Conservation (phyloP, 2,329 filamentous ascomycete genomes). For the Colletotrichum sp. region DNA sequence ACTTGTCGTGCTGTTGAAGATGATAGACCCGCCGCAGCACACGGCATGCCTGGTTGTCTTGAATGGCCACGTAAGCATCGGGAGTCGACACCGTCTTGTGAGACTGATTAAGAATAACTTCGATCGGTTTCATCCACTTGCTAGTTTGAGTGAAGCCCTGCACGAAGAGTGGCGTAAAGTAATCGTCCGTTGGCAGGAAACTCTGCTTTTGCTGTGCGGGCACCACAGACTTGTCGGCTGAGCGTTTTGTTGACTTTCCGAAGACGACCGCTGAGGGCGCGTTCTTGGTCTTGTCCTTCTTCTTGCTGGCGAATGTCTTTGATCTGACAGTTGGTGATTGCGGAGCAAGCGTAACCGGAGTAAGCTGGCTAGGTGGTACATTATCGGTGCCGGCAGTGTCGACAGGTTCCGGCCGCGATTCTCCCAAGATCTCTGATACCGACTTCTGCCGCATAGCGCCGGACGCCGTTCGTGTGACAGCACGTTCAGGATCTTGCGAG, state of each 20-base stretch:
- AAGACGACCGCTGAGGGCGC: constrained; percentile 80
- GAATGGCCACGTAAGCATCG: constrained; percentile 81
- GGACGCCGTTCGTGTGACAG: constrained; percentile 73
- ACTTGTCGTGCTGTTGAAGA: constrained; percentile 88
- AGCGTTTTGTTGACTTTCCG: constrained; percentile 65
- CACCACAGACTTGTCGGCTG: constrained; percentile 51
- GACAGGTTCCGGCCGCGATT: constrained; percentile 38
- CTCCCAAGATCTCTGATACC: constrained; percentile 73
- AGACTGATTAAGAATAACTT: constrained; percentile 79
- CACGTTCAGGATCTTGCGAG: constrained; percentile 46
- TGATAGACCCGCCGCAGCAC: constrained; percentile 88
- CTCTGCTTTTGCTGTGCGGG: constrained; percentile 43
- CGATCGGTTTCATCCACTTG: constrained; percentile 66
- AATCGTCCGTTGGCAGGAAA: constrained; percentile 61
- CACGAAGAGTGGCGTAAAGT: constrained; percentile 67
- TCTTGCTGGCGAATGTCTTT: constrained; percentile 37
- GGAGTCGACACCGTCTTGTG: constrained; percentile 89
- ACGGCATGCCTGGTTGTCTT: constrained; percentile 86
- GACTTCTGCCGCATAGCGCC: constrained; percentile 75
- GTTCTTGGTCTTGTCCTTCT: constrained; percentile 64
- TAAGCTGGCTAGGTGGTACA: constrained; percentile 37
- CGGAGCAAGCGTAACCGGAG: constrained; percentile 46
- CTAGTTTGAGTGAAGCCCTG: constrained; percentile 60
- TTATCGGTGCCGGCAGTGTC: constrained; percentile 37
- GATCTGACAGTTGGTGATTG: constrained; percentile 43